Conservation (phyloP, 2,329 filamentous ascomycete species). For the Neobulgaria alba region DNA sequence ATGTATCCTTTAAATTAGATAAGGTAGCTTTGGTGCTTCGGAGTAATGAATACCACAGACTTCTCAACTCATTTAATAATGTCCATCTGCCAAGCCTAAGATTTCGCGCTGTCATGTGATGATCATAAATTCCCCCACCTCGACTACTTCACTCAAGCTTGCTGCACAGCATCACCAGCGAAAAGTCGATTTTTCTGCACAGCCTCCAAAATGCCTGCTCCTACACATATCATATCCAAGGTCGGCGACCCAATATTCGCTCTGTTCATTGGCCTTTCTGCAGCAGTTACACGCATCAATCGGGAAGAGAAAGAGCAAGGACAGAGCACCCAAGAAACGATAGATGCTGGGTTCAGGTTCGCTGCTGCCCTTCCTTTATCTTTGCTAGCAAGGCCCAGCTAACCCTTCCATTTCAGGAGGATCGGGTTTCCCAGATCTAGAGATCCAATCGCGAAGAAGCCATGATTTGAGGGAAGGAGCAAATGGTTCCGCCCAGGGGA, state of each 20-base stretch:
- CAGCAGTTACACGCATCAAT: conserved; percentile 44
- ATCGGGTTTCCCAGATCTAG: neutral
- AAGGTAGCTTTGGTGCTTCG: too few relatives aligned
- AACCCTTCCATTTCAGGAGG: neutral
- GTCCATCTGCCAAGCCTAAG: too few relatives aligned
- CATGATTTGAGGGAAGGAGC: neutral
- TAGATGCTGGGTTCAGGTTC: conserved; percentile 26
- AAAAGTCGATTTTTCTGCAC: too few relatives aligned
- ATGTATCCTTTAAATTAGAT: too few relatives aligned
- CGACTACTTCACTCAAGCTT: too few relatives aligned
- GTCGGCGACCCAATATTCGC: conserved; percentile 46
- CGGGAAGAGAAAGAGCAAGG: conserved; percentile 41
- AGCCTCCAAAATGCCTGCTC: conserved; percentile 25
- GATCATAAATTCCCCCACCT: too few relatives aligned
- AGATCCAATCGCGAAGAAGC: neutral
- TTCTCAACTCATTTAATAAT: too few relatives aligned
- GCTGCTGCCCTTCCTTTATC: neutral
- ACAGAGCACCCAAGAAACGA: conserved; percentile 22
- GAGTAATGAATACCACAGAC: too few relatives aligned
- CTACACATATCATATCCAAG: conserved; percentile 31
- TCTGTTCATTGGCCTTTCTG: conserved; percentile 40
- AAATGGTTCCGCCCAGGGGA: neutral
- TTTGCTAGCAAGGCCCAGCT: neutral
- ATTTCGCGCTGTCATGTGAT: too few relatives aligned
- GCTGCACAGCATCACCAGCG: too few relatives aligned